Evolutionary conservation across 805 yeast species (phyloP), one percentile per base, ranked within the genome.

Genomic region (Yarrowia sp.): DNA sequence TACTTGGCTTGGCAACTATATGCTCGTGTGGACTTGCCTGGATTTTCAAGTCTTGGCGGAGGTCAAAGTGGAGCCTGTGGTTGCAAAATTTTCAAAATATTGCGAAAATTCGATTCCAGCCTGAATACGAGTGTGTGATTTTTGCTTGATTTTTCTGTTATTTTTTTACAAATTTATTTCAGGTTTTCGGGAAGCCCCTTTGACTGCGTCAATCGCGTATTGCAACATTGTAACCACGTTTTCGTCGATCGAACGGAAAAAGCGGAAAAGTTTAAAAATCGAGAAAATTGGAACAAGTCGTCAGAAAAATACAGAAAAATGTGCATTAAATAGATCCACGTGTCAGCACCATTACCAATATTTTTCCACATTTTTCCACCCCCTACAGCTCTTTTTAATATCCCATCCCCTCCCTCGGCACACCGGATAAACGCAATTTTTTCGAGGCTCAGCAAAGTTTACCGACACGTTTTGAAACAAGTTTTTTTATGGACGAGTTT

Each of bases 381-480:
- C 18, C 17, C 18, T 0, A 22, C 28, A 22, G 17, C 9, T 11
- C 7, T 13, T 17, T 18, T 11, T 17, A 8, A 9, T 3, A 2
- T 14, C 36, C n/a, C 3, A 4, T 47, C 4, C 3, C 14, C 9
- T 14, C 10, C 4, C 31, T 8, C 39, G 18, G 35, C 48, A 22
- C 35, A 8, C 32, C 53, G 53, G 53, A 48, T 48, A 48, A 48
- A 48, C 18, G 38, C 18, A 14, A 33, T 11, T 35, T 35, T n/a
- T 35, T 35, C 28, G 28, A 22, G 28, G 28, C 28, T 22, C 28
- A 35, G 38, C 38, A 35, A 48, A 48, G 28, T 48, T 18, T 48
- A 48, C 35, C 41, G 55, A 31, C 51, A 48, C 55, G 55, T 48
- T 48, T 15, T 48, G 55, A 48, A 48, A 48, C 55, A 17, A 35